Base-by-base conservation (phyloP, 345 rosid species). In the Turritis glabra region DNA sequence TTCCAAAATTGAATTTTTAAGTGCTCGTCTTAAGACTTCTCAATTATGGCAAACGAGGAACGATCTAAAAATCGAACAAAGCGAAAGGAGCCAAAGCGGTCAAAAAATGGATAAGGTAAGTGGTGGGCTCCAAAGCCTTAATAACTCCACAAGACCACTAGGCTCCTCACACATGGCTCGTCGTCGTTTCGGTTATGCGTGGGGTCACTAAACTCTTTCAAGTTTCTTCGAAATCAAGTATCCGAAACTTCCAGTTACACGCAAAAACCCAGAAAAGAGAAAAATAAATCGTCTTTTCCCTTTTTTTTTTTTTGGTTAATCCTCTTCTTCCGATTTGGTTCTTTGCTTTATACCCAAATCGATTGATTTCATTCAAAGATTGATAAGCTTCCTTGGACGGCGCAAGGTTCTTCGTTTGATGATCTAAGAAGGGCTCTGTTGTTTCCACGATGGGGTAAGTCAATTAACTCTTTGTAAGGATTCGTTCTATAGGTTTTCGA, bases 391-490 rank as follows among this genome's bases (percentile, higher is more conserved):
- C 27, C 1, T 17, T 53, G 26, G 37, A 8, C n/a, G 8, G 13
- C 14, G 1, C 4, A 10, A 0, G 35, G n/a, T 26, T 69, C 30
- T 57, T 69, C 32, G 23, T 57, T 58, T 59, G 47, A 10, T 56
- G 47, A 47, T 71, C 58, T 71, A 47, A 58, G 35, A 58, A 47
- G 25, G 7, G 33, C 21, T 58, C 55, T 46, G 37, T 32, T 32
- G 1, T 58, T 59, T 30, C 59, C 67, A 35, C 67, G 14, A 60
- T 71, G 75, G 75, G 75, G 75, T 59, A 59, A 71, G 67, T 71
- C 19, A 59, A 15, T 47, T 8, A 13, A 15, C 32, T 44, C 11
- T 0, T 62, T 41, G 15, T 40, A 8, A 22, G 29, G 35, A 62
- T 38, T 23, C 14, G 8, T 47, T 22, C 6, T 25, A 5, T 50